A percentile compares a stretch with the other conserved stretches of the same genome.
Evolutionary conservation across 306 rosid genomes (phyloP).

Genomic region (Purshia tridentata): DNA sequence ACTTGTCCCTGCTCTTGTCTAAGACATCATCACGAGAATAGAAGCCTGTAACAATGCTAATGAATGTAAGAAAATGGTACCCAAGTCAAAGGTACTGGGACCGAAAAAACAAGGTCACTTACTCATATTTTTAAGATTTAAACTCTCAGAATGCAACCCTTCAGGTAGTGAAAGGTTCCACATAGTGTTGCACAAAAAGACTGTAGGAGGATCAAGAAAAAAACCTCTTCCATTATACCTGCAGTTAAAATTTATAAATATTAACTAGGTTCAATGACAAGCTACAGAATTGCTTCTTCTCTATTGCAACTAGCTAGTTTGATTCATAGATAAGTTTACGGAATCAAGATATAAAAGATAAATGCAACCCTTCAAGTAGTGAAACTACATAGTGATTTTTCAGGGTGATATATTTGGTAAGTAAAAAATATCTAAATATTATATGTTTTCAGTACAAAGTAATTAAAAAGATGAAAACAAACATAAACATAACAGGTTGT

Average conservation of each 20-base stretch:
- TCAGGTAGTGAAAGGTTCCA: slow-evolving; percentile 77
- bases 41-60: slow-evolving; percentile 59
- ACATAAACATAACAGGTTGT: not conserved
- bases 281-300: not conserved
- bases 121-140: slow-evolving; percentile 43
- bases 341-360: not conserved
- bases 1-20: slow-evolving; percentile 59
- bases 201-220: slow-evolving; percentile 87
- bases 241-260: slow-evolving; percentile 29
- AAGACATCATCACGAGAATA: slow-evolving; percentile 64
- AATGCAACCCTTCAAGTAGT: not conserved
- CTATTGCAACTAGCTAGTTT: not conserved
- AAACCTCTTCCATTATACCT: slow-evolving; percentile 98
- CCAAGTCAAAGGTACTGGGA: slow-evolving; percentile 10
- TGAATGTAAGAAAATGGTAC: slow-evolving; percentile 28
- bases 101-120: slow-evolving; percentile 8
- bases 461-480: not conserved
- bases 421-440: not conserved
- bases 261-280: slow-evolving; percentile 26
- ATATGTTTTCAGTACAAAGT: not conserved
- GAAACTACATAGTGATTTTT: not conserved
- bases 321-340: not conserved
- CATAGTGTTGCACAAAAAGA: slow-evolving; percentile 53
- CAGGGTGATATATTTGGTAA: not conserved
- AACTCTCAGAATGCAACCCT: slow-evolving; percentile 45